These are phyloP conservation scores for Plectosphaerella plurivora DNA, from an alignment of 2,329 filamentous ascomycete genomes.

Conservation along the genomic window DNA sequence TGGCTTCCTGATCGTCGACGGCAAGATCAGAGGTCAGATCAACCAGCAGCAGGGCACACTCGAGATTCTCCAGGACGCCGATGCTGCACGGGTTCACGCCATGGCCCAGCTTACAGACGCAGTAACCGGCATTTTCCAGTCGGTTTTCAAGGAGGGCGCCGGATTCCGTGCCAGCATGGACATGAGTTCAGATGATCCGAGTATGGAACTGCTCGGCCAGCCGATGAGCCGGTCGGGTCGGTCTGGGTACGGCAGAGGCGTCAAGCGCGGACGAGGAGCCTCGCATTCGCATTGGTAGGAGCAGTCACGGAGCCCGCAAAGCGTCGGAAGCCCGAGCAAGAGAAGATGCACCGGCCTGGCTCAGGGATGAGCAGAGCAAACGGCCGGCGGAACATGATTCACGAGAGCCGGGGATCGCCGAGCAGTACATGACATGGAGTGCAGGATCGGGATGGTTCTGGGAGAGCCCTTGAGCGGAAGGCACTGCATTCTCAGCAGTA, in stretches of 20 bases:
- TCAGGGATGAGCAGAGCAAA: too few relatives aligned
- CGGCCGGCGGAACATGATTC: too few relatives aligned
- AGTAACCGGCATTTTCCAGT: constrained; percentile 63
- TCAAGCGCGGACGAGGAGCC: background rate
- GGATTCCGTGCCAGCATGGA: constrained; percentile 47
- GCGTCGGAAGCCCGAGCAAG: too few relatives aligned
- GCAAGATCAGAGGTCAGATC: constrained; percentile 81
- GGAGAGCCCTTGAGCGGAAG: too few relatives aligned
- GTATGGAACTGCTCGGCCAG: constrained; percentile 19
- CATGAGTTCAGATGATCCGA: constrained; percentile 19
- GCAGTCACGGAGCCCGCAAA: too few relatives aligned
- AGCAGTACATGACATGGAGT: too few relatives aligned
- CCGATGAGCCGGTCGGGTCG: constrained; percentile 11
- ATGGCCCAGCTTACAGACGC: constrained; percentile 69
- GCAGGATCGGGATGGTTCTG: too few relatives aligned
- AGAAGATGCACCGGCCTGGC: too few relatives aligned
- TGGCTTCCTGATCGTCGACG: constrained; percentile 89
- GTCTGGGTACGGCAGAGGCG: constrained; percentile 1
- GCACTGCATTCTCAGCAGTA: too few relatives aligned
- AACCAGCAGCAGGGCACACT: constrained; percentile 84
- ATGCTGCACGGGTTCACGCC: constrained; percentile 69
- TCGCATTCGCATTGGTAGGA: background rate
- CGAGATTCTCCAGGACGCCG: constrained; percentile 69
- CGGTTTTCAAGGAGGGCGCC: constrained; percentile 74
- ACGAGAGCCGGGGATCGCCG: too few relatives aligned